These are phyloP conservation scores for Saprolegnia parasitica DNA, from an alignment of 352 stramenopile species.

Conservation along the genomic window DNA sequence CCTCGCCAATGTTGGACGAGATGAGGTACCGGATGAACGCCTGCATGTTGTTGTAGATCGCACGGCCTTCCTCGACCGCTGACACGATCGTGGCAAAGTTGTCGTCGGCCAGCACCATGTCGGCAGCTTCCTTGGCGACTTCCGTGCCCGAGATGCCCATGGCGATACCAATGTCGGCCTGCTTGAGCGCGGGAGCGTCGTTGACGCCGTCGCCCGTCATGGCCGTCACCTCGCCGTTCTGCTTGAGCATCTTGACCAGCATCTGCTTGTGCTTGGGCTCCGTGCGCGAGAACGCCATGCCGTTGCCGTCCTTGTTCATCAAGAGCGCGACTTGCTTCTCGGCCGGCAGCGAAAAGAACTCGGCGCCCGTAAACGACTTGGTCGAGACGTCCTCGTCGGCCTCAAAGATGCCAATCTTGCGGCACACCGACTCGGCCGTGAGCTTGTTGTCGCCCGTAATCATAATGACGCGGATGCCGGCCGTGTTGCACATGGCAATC, in stretches of 20 bases:
- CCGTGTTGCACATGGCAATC: constrained; percentile 93
- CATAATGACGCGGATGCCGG: constrained; percentile 98
- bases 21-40: constrained; percentile 99
- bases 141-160: constrained; percentile 98
- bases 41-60: constrained; percentile 97
- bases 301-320: constrained; percentile 74
- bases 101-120: constrained; percentile 98
- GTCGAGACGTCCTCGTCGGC: constrained; percentile 77
- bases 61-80: constrained; percentile 78
- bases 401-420: constrained; percentile 96
- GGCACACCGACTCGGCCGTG: constrained; percentile 96
- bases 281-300: constrained; percentile 96
- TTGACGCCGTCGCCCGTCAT: constrained; percentile 99
- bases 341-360: constrained; percentile 93
- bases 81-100: constrained; percentile 99
- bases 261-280: constrained; percentile 98
- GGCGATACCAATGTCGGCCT: constrained; percentile 97
- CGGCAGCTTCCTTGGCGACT: constrained; percentile 95
- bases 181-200: constrained; percentile 96
- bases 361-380: constrained; percentile 91
- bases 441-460: constrained; percentile 99
- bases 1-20: constrained; percentile 98
- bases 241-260: constrained; percentile 94
- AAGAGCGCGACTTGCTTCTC: constrained; percentile 90
- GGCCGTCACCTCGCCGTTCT: constrained; percentile 89